Evolutionary conservation across 2,329 filamentous ascomycete species (phyloP).

Genomic region (Metarhizium rileyi): DNA sequence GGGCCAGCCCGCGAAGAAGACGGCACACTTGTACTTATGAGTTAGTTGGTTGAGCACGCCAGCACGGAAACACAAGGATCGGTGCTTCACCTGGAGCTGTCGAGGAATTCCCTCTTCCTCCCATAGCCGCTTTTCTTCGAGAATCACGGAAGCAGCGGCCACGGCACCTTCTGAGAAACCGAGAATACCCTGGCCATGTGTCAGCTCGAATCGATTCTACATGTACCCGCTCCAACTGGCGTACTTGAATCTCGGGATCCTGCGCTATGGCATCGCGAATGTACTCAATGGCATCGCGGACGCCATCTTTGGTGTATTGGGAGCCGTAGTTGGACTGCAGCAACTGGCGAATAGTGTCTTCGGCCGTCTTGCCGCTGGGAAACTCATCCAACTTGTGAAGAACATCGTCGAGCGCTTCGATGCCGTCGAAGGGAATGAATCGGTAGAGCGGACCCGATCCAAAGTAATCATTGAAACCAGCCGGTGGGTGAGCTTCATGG

Average conservation of each 20-base stretch:
- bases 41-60: too few species aligned
- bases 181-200: slow-evolving; percentile 33
- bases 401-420: slow-evolving; percentile 33
- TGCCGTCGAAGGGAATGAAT: slow-evolving; percentile 40
- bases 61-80: too few species aligned
- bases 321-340: too few species aligned
- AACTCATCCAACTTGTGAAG: slow-evolving; percentile 44
- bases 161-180: slow-evolving; percentile 53
- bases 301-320: too few species aligned
- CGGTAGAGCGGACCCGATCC: slow-evolving; percentile 45
- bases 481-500: slow-evolving; percentile 37
- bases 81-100: slow-evolving; percentile 24
- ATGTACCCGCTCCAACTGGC: too few species aligned
- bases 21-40: too few species aligned
- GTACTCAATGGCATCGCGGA: too few species aligned
- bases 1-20: slow-evolving; percentile 46
- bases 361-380: slow-evolving; percentile 39
- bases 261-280: too few species aligned
- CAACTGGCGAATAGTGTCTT: slow-evolving; percentile 46
- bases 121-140: slow-evolving; percentile 36
- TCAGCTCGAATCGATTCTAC: not conserved
- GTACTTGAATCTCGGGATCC: too few species aligned
- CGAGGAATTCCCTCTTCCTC: slow-evolving; percentile 21
- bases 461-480: slow-evolving; percentile 48
- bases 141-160: slow-evolving; percentile 40